These are phyloP conservation scores for Gentiana macrophylla DNA, from an alignment of 257 asterid species.

Conservation along the genomic window DNA sequence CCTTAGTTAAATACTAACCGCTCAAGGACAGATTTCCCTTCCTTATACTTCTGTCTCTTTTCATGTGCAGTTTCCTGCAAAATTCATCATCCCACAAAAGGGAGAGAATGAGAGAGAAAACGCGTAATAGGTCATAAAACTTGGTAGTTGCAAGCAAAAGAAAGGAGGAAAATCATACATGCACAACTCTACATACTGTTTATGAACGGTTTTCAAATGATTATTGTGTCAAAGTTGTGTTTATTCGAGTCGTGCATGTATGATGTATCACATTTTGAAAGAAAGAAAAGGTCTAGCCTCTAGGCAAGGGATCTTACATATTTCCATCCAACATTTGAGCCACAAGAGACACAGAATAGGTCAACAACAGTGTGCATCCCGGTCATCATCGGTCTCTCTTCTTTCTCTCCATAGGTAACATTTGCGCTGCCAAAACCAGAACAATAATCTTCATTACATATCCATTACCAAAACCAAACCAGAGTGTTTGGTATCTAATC, in stretches of 20 bases:
- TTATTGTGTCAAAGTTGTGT: no score
- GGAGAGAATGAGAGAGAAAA: no score
- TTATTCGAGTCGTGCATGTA: background rate
- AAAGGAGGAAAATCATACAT: background rate
- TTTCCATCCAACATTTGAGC: constrained; percentile 70
- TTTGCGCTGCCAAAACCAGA: constrained; percentile 32
- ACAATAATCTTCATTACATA: background rate
- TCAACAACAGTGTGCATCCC: constrained; percentile 68
- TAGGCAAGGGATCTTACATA: constrained; percentile 30
- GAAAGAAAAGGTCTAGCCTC: background rate
- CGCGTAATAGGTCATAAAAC: no score
- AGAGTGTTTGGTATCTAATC: background rate
- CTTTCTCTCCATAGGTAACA: constrained; percentile 45
- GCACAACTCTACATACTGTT: no score
- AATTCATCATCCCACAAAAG: background rate
- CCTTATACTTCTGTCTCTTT: constrained; percentile 86
- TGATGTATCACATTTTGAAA: background rate
- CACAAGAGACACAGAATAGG: constrained; percentile 59
- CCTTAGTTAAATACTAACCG: constrained; percentile 37
- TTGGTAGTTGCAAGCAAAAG: no score
- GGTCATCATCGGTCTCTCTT: constrained; percentile 67
- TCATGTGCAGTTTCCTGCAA: constrained; percentile 60
- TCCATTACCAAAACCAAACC: background rate
- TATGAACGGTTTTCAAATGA: no score
- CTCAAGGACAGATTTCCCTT: constrained; percentile 91